Evolutionary conservation across 2,329 filamentous ascomycete species (phyloP).

Genomic region (Aspergillus piperis): DNA sequence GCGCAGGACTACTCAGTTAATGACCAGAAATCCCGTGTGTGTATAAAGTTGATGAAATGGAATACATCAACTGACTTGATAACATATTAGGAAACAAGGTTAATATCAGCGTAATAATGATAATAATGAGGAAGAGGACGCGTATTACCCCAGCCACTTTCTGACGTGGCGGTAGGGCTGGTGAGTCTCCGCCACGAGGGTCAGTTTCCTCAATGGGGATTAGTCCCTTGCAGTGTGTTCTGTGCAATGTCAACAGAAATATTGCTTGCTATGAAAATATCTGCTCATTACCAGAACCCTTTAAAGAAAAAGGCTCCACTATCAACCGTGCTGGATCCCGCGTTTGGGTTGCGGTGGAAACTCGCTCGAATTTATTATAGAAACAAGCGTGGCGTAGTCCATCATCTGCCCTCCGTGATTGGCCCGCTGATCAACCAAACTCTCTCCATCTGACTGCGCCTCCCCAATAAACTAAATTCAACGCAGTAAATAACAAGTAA

Average conservation of each 20-base stretch:
- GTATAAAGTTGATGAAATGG: too few relatives aligned
- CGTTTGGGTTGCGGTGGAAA: slow-evolving; percentile 19
- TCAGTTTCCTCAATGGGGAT: neutral
- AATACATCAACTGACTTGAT: too few relatives aligned
- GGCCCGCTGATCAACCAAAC: slow-evolving; percentile 10
- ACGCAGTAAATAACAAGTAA: too few relatives aligned
- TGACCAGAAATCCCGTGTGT: too few relatives aligned
- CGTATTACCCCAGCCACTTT: slow-evolving; percentile 19
- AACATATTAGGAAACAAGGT: too few relatives aligned
- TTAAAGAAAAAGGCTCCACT: neutral
- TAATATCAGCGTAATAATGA: too few relatives aligned
- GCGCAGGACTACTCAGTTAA: too few relatives aligned
- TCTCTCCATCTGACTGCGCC: slow-evolving; percentile 1
- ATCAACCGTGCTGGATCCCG: neutral
- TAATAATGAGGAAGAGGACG: slow-evolving; percentile 1
- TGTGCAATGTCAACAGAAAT: neutral
- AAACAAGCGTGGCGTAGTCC: slow-evolving; percentile 31
- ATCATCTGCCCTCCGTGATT: slow-evolving; percentile 14
- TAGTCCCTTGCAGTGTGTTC: neutral
- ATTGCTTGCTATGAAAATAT: too few relatives aligned
- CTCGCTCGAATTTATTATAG: slow-evolving; percentile 20
- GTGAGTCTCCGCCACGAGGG: slow-evolving; percentile 17
- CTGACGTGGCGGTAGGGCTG: slow-evolving; percentile 24
- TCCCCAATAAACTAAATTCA: slow-evolving; percentile 10
- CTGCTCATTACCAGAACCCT: too few relatives aligned